Base-by-base conservation (phyloP, 1,284 basidiomycete genomes). In the Ceratobasidium papillatum region DNA sequence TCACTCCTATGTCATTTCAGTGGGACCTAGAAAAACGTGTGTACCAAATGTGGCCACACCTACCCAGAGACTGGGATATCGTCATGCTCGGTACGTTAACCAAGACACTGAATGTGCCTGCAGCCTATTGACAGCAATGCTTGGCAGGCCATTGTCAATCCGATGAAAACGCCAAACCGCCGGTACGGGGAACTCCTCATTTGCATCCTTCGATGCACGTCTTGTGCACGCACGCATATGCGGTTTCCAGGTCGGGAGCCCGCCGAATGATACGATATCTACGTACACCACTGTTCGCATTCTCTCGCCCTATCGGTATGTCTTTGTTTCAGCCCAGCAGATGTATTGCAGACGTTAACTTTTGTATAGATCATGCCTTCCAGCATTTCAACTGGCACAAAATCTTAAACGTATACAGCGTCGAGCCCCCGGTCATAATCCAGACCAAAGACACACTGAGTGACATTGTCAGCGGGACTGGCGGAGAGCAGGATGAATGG, bases 51-150 rank as follows among this genome's bases (percentile, higher is more conserved):
- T 92, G 91, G 90, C 74, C 78, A 0, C 79, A 82, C 3, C 79
- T 94, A 22, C 91, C 93, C 1, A 59, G 58, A 0, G 85, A 87
- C 25, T 94, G 93, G 93, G 92, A 94, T 77, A 86, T 93, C 30
- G 85, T 93, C 47, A 91, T 91, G 77, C 82, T 94, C 68, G 93
- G 93, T 87, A 79, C 19, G 74, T 75, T 52, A 27, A 17, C 22
- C 54, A 34, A 49, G 32, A 3, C 30, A 25, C n/a, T 8, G 11
- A 8, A 27, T 52, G 17, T 47, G 49, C 47, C 19, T 41, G 36
- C 34, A 27, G 74, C 58, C 51, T 8, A 43, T 38, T 43, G 43
- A 58, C 25, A 32, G n/a, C 19, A 25, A 8, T 54, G 25, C 36
- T 38, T 14, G 30, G 27, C 27, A 77, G 78, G 78, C 12, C 77